Percentiles rank a stretch among this genome's conserved stretches.
Conservation (phyloP, 768 basidiomycete species). For the Boletellus ananiceps region DNA sequence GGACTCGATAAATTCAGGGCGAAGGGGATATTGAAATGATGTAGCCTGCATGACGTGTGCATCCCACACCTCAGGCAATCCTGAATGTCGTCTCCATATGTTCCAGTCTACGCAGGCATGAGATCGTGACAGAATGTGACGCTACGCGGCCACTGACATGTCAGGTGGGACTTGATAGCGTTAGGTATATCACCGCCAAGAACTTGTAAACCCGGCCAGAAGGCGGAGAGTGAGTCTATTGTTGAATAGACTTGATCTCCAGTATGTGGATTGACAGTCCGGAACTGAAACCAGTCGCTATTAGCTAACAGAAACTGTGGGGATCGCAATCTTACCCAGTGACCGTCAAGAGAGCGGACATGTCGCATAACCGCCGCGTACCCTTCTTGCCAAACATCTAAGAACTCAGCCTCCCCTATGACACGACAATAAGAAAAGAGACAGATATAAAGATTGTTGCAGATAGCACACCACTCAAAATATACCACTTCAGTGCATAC, state of each 20-base stretch:
- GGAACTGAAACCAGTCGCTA: constrained; percentile 52
- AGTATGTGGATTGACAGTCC: constrained; percentile 72
- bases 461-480: constrained; percentile 60
- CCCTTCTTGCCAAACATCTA: constrained; percentile 80
- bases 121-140: not conserved
- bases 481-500: constrained; percentile 90
- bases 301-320: not conserved
- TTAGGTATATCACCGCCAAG: constrained; percentile 80
- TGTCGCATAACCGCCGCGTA: constrained; percentile 86
- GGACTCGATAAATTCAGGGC: constrained; percentile 93
- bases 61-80: constrained; percentile 91
- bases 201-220: constrained; percentile 96
- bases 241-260: constrained; percentile 72
- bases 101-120: constrained; percentile 67
- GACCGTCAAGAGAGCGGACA: constrained; percentile 75
- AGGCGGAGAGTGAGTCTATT: constrained; percentile 95
- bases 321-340: constrained; percentile 54
- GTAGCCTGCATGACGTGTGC: constrained; percentile 68
- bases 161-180: constrained; percentile 88
- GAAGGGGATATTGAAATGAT: constrained; percentile 72
- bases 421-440: not conserved
- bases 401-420: constrained; percentile 70
- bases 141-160: constrained; percentile 49
- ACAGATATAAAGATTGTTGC: not conserved
- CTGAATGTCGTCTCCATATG: constrained; percentile 82